Evolutionary conservation across 805 yeast genomes (phyloP).

Genomic region (Starmerella vaccinii): DNA sequence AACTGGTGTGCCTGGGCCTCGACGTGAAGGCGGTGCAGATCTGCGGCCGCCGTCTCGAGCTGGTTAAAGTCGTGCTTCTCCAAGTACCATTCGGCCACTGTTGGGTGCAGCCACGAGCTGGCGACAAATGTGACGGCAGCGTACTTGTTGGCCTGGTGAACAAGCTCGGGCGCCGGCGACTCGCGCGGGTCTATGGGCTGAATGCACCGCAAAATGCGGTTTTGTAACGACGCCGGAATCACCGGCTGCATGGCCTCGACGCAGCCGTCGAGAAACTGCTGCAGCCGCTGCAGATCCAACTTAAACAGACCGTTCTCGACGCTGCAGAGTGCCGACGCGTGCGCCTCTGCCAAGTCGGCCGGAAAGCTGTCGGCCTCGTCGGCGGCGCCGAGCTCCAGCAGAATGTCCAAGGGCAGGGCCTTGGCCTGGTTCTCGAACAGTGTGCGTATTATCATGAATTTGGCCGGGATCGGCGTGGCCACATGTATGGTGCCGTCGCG

Average conservation of each 20-base stretch:
- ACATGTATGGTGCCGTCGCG: conserved; percentile 23
- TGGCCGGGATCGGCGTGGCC: conserved; percentile 27
- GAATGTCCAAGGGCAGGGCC: conserved; percentile 25
- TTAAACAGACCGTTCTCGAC: not conserved
- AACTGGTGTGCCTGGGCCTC: conserved; percentile 14
- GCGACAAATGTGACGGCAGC: conserved; percentile 24
- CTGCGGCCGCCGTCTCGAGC: conserved; percentile 21
- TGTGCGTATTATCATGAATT: conserved; percentile 25
- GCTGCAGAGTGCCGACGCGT: conserved; percentile 15
- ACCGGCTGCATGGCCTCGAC: conserved; percentile 14
- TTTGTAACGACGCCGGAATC: conserved; percentile 20
- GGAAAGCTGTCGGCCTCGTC: conserved; percentile 19
- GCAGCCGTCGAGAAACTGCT: conserved; percentile 19
- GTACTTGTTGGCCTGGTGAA: conserved; percentile 10
- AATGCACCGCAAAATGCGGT: conserved; percentile 14
- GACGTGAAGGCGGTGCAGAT: conserved; percentile 7
- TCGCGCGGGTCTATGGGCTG: conserved; percentile 19
- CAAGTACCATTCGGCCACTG: conserved; percentile 18
- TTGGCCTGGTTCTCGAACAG: conserved; percentile 17
- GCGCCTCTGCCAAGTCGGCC: conserved; percentile 6
- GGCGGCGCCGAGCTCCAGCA: conserved; percentile 23
- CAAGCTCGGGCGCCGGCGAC: conserved; percentile 19
- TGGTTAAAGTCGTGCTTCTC: conserved; percentile 22
- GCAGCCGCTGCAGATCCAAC: conserved; percentile 18
- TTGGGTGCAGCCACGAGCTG: conserved; percentile 23